These are phyloP conservation scores for Aspergillus indologenus DNA, from an alignment of 495 filamentous ascomycete genomes.

Conservation along the genomic window DNA sequence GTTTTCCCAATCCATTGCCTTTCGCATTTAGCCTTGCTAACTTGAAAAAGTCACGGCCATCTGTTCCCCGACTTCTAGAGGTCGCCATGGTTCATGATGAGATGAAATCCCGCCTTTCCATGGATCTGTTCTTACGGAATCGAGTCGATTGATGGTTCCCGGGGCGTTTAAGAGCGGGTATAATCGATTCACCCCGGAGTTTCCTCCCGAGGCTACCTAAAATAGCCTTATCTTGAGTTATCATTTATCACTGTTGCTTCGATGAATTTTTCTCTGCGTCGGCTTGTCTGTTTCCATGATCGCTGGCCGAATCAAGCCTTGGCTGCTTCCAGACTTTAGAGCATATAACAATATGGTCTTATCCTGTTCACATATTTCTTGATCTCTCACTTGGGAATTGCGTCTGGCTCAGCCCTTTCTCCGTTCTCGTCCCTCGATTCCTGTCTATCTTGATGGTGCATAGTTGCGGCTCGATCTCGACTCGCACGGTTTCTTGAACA, in stretches of 20 bases:
- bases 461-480: background rate
- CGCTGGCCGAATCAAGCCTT: constrained; percentile 22
- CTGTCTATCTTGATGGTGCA: background rate
- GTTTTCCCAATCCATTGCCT: constrained; percentile 36
- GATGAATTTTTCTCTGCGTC: constrained; percentile 1
- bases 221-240: background rate
- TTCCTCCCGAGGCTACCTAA: background rate
- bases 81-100: constrained; percentile 38
- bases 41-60: constrained; percentile 56
- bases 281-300: constrained; percentile 17
- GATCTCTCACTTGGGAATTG: background rate
- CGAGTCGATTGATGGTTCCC: background rate
- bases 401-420: background rate
- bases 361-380: constrained; percentile 5
- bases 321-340: constrained; percentile 13
- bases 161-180: background rate
- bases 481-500: background rate
- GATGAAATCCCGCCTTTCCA: constrained; percentile 32
- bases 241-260: background rate
- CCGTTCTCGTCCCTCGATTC: background rate
- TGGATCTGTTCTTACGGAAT: constrained; percentile 11
- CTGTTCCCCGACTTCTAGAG: constrained; percentile 71
- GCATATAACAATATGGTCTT: constrained; percentile 2
- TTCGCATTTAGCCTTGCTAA: constrained; percentile 4
- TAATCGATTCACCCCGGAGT: background rate